phyloP scores from a whole-genome alignment of 441 rosid genomes.

The Gossypium trilobum region DNA sequence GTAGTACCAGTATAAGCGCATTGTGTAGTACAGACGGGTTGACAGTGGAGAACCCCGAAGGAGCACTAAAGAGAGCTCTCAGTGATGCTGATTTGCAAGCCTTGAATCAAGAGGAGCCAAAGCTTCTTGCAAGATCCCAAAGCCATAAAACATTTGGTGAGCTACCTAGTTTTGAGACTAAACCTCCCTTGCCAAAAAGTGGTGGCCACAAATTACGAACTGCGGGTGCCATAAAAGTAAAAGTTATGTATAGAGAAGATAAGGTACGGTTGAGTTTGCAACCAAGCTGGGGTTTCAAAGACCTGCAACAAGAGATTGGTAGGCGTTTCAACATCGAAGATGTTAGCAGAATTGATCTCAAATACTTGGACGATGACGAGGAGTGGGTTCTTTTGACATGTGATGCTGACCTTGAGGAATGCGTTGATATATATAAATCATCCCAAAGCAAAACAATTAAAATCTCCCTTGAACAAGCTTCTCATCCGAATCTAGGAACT shows the following conservation, averaged over 20 bases:
- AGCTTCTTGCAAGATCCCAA: conserved; percentile 43
- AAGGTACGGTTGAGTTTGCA: conserved; percentile 58
- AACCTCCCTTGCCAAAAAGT: conserved; percentile 29
- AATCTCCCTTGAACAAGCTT: conserved; percentile 43
- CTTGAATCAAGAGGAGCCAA: conserved; percentile 40
- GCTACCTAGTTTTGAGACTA: conserved; percentile 31
- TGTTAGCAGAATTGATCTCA: conserved; percentile 41
- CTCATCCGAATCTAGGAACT: conserved; percentile 24
- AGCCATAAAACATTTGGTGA: conserved; percentile 51
- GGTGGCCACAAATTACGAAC: conserved; percentile 13
- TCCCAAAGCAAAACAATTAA: conserved; percentile 44
- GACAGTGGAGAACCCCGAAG: conserved; percentile 28
- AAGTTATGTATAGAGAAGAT: conserved; percentile 52
- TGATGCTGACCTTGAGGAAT: conserved; percentile 87
- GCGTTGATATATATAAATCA: conserved; percentile 55
- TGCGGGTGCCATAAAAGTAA: conserved; percentile 30
- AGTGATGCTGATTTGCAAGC: conserved; percentile 46
- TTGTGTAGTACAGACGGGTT: conserved; percentile 22
- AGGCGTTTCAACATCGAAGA: conserved; percentile 52
- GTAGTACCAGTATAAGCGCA: conserved; percentile 16
- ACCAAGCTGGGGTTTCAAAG: conserved; percentile 42
- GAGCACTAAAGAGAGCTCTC: conserved; percentile 39
- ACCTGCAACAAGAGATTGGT: conserved; percentile 60
- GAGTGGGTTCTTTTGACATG: conserved; percentile 95
- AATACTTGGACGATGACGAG: conserved; percentile 74